These are phyloP conservation scores for Sarcomyxa edulis DNA, from an alignment of 768 basidiomycete species.

Conservation along the genomic window DNA sequence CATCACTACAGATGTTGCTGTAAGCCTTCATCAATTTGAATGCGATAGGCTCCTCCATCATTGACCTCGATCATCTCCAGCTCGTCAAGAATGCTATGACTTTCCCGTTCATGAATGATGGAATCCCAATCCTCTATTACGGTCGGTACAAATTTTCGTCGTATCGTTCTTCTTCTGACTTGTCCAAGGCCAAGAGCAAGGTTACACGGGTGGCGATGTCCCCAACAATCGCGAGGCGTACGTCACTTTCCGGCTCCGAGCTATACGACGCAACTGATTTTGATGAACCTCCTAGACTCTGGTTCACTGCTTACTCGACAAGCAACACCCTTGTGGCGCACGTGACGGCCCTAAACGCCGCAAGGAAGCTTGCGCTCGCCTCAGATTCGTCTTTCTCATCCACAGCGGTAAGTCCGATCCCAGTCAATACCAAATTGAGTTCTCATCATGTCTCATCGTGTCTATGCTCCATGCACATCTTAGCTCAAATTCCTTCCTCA, in stretches of 20 bases:
- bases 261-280: constrained; percentile 1
- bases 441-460: neutral
- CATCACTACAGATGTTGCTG: constrained; percentile 42
- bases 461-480: no score
- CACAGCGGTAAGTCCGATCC: constrained; percentile 33
- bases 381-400: constrained; percentile 37
- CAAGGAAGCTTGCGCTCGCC: constrained; percentile 42
- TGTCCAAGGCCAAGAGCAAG: constrained; percentile 51
- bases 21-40: constrained; percentile 12
- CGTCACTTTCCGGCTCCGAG: constrained; percentile 6
- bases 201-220: constrained; percentile 47
- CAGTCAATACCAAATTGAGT: neutral
- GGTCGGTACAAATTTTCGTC: constrained; percentile 23
- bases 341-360: constrained; percentile 42
- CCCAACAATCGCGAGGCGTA: constrained; percentile 61
- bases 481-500: constrained; percentile 41
- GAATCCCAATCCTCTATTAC: constrained; percentile 68
- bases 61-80: no score
- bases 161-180: neutral
- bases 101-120: constrained; percentile 60
- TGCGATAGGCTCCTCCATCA: no score
- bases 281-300: constrained; percentile 34
- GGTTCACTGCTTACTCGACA: constrained; percentile 48
- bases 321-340: constrained; percentile 43
- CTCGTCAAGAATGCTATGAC: constrained; percentile 49